Conservation (phyloP, 768 basidiomycete species). For the Dentipellis fragilis region DNA sequence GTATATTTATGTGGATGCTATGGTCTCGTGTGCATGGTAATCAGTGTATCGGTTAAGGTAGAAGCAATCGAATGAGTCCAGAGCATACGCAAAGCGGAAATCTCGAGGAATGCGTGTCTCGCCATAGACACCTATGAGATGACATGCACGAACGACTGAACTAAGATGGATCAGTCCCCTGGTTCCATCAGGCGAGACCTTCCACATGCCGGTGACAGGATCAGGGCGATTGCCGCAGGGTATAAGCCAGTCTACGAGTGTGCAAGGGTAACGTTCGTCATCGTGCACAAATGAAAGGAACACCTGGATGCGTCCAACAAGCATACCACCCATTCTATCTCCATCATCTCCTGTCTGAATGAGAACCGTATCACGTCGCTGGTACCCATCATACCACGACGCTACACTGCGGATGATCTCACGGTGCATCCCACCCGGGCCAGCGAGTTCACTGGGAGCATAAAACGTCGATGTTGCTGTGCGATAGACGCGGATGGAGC, state of each 20-base stretch:
- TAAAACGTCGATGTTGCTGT: neutral
- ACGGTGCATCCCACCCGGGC: neutral
- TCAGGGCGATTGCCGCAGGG: neutral
- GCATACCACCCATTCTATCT: conserved; percentile 1
- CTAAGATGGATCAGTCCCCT: neutral
- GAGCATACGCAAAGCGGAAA: neutral
- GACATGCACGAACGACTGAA: conserved; percentile 1
- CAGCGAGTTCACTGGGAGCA: conserved; percentile 3
- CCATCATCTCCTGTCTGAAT: neutral
- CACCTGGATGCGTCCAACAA: neutral
- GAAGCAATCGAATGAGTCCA: neutral
- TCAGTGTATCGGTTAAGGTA: conserved; percentile 3
- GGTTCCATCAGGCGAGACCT: neutral
- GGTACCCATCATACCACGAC: neutral
- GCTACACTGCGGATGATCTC: neutral
- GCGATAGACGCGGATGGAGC: neutral
- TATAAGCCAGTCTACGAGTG: conserved; percentile 1
- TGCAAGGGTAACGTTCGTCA: neutral
- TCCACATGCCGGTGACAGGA: conserved; percentile 4
- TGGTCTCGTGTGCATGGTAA: neutral
- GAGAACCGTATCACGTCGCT: neutral
- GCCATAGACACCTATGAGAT: conserved; percentile 1
- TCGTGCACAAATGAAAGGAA: conserved; percentile 4
- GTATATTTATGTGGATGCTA: too few species aligned
- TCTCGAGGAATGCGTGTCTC: neutral